phyloP scores from a whole-genome alignment of 164 flowering plant genomes.

The Stephania yunnanensis region DNA sequence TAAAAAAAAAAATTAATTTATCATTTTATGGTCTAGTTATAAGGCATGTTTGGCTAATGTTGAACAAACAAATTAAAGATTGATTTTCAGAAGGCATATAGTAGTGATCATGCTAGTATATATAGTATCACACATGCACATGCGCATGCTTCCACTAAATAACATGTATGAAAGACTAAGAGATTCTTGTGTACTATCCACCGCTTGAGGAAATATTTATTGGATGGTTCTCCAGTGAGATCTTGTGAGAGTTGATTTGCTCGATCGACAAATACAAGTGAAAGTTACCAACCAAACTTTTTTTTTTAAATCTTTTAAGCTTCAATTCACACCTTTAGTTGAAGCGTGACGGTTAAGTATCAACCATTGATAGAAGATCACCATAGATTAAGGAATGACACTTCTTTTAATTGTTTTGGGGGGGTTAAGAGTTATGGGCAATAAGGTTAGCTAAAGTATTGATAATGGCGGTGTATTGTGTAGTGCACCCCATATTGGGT shows the following conservation, averaged over 20 bases:
- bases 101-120: not conserved
- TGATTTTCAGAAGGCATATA: not conserved
- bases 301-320: not conserved
- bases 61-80: too few relatives aligned
- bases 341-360: not conserved
- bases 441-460: not conserved
- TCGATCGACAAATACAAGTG: conserved; percentile 9
- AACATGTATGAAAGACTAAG: not conserved
- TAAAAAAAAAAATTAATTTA: too few relatives aligned
- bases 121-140: not conserved
- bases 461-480: not conserved
- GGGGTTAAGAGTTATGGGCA: not conserved
- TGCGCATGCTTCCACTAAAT: not conserved
- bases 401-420: not conserved
- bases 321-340: not conserved
- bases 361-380: not conserved
- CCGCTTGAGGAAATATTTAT: not conserved
- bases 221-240: conserved; percentile 5
- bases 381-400: not conserved
- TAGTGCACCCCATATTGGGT: not conserved
- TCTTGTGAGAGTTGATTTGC: not conserved
- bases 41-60: too few relatives aligned
- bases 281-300: not conserved
- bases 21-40: too few relatives aligned
- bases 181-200: not conserved